Evolutionary conservation across 2,329 filamentous ascomycete genomes (phyloP).

Genomic region (Colletotrichum karsti): DNA sequence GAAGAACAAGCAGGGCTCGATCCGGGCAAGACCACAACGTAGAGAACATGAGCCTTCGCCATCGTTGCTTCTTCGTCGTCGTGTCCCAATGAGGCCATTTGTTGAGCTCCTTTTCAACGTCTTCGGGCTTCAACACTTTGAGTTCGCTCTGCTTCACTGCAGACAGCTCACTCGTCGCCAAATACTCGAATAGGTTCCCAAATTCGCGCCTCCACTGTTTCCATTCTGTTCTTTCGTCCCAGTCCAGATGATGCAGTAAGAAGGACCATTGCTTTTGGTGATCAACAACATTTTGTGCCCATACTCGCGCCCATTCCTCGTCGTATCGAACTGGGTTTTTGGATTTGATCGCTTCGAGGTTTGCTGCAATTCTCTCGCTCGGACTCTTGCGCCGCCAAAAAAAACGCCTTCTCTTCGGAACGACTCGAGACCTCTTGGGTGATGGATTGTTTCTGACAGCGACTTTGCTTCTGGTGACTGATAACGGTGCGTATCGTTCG

Average conservation of each 20-base stretch:
- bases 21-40: slow-evolving; percentile 42
- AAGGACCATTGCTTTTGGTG: not conserved
- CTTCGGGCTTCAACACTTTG: slow-evolving; percentile 38
- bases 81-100: slow-evolving; percentile 28
- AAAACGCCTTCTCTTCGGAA: too few relatives aligned
- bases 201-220: not conserved
- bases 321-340: not conserved
- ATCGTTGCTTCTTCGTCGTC: slow-evolving; percentile 27
- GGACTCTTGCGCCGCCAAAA: not conserved
- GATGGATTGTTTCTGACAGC: too few relatives aligned
- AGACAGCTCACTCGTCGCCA: not conserved
- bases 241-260: not conserved
- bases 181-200: not conserved
- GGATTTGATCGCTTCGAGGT: not conserved
- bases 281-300: not conserved
- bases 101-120: slow-evolving; percentile 35
- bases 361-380: not conserved
- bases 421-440: too few relatives aligned
- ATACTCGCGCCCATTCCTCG: not conserved
- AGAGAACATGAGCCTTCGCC: slow-evolving; percentile 46
- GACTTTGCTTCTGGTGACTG: not conserved
- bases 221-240: not conserved
- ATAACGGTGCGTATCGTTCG: too few relatives aligned
- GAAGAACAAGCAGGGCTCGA: slow-evolving; percentile 41
- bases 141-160: not conserved